These are phyloP conservation scores for Pinus taeda DNA, from an alignment of 75 land plant species.

Conservation along the genomic window DNA sequence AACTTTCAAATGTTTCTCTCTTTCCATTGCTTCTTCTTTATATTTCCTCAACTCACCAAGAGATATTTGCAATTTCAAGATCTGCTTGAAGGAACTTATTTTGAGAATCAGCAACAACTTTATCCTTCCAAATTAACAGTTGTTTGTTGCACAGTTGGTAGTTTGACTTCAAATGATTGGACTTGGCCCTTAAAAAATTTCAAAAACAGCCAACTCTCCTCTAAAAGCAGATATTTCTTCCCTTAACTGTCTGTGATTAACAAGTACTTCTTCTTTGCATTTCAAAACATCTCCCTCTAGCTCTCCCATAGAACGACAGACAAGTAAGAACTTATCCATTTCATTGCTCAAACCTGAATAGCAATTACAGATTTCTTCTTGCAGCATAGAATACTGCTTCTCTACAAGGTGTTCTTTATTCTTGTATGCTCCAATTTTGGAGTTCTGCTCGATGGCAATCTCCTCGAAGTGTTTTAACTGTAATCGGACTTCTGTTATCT, in stretches of 20 bases:
- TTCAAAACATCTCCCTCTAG: background rate
- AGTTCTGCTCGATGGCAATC: background rate
- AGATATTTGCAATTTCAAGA: background rate
- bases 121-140: slow-evolving; percentile 1
- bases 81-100: slow-evolving; percentile 1
- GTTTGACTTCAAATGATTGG: background rate
- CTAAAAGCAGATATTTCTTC: background rate
- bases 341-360: background rate
- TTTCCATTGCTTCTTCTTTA: background rate
- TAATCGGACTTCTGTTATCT: background rate
- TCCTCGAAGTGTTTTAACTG: background rate
- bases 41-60: background rate
- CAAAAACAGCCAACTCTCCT: background rate
- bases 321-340: background rate
- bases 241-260: background rate
- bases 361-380: background rate
- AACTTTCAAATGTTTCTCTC: background rate
- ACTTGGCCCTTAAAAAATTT: background rate
- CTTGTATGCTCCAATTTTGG: background rate
- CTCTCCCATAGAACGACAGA: background rate
- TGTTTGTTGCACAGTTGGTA: background rate
- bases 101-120: background rate
- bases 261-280: background rate
- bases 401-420: background rate
- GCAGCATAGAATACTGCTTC: background rate